Base-by-base conservation (phyloP, 768 basidiomycete species). In the Auriculariales sp. region DNA sequence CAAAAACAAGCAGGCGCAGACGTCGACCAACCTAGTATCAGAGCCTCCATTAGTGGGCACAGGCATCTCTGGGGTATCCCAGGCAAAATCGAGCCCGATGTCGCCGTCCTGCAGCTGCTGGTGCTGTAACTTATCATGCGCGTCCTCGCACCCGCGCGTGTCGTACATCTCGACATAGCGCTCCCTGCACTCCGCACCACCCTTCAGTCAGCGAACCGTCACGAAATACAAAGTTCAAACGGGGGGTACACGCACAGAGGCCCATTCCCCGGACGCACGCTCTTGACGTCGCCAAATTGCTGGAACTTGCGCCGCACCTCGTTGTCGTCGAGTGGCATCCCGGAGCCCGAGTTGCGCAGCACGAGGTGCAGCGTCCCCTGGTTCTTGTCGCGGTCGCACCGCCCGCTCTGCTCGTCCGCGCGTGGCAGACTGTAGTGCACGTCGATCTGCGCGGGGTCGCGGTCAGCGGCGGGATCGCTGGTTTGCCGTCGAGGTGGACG, bases 351-450 rank as follows among this genome's bases (percentile, higher is more conserved):
- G 57, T 78, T 80, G 50, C 81, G 73, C 39, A 95, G 62, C 1
- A 82, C 79, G 22, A 94, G 82, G 52, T 89, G 72, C 3, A 98
- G 66, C 9, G 81, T 83, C 10, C 94, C 94, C 70, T 97, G 81
- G 61, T 87, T 89, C 64, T 83, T 92, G 48, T 93, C 91, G 44
- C 81, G 72, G 54, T 73, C 79, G 49, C 68, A 69, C 32, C 58
- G 52, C 49, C 75, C 76, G 58, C 73, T 74, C 56, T 70, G 65
- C 54, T 85, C 78, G 49, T 95, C 88, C 57, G 87, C 88, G 54
- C 88, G 81, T 10, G 95, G 95, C 27, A 98, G 68, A 25, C 91
- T 94, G 68, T 92, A 99, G 63, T 99, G 95, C 0, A 99, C 93
- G 68, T 99, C 95, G 62, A 98, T 98, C 94, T 95, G 60, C 19